These are phyloP conservation scores for Glonium stellatum DNA, from an alignment of 495 filamentous ascomycete species.

Conservation along the genomic window DNA sequence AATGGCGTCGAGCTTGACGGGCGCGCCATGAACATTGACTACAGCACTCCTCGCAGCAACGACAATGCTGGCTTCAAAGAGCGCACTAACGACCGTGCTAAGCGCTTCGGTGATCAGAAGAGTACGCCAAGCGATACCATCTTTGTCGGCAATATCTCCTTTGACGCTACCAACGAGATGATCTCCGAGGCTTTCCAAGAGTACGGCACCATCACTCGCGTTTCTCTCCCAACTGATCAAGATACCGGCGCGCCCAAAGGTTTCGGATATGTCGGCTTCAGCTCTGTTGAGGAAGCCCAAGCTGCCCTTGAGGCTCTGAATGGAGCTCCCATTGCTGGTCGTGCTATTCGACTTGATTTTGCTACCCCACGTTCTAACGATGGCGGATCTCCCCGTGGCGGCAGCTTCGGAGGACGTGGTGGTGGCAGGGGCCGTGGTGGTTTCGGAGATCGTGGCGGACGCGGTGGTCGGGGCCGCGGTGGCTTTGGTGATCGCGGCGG, in stretches of 20 bases:
- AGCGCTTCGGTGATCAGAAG: constrained; percentile 66
- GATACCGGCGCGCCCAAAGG: constrained; percentile 86
- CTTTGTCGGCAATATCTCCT: constrained; percentile 89
- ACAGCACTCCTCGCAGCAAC: constrained; percentile 61
- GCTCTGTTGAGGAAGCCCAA: constrained; percentile 78
- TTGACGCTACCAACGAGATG: constrained; percentile 70
- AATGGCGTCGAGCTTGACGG: constrained; percentile 75
- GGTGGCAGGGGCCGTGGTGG: constrained; percentile 44
- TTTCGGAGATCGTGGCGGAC: constrained; percentile 46
- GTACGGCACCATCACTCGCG: constrained; percentile 61
- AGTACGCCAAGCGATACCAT: constrained; percentile 77
- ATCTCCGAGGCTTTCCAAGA: constrained; percentile 69
- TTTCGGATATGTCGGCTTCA: constrained; percentile 87
- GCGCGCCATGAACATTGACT: constrained; percentile 83
- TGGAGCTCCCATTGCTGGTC: constrained; percentile 69
- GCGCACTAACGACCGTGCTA: constrained; percentile 61
- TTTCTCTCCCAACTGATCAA: constrained; percentile 84
- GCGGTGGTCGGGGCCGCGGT: constrained; percentile 48
- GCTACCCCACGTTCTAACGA: constrained; percentile 65
- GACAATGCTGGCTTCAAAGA: constrained; percentile 35
- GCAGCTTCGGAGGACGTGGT: constrained; percentile 44
- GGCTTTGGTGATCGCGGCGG: constrained; percentile 38
- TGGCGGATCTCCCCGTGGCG: constrained; percentile 47
- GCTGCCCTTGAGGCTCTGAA: constrained; percentile 57
- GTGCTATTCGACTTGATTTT: constrained; percentile 82